phyloP scores from a whole-genome alignment of 1,284 basidiomycete genomes.

The Ceratobasidium sp. region DNA sequence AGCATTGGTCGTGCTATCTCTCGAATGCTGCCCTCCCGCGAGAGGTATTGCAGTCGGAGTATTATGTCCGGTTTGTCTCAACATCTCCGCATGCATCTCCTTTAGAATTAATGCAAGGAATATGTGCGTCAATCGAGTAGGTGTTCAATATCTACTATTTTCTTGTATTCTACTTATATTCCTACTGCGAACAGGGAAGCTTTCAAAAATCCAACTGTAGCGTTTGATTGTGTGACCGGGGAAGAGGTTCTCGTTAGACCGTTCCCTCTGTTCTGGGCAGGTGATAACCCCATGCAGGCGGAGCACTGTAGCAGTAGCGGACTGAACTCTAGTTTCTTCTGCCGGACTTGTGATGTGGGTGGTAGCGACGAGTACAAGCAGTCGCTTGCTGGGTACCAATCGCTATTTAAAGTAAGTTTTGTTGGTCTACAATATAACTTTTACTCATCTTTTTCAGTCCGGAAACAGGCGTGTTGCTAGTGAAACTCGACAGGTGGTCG shows the following conservation, averaged over 20 bases:
- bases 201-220: conserved; percentile 39
- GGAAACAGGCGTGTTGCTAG: background rate
- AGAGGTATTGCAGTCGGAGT: conserved; percentile 15
- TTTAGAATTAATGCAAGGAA: conserved; percentile 36
- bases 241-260: conserved; percentile 48
- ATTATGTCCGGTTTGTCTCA: conserved; percentile 29
- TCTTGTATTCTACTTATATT: background rate
- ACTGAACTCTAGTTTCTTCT: conserved; percentile 27
- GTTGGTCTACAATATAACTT: too few relatives aligned
- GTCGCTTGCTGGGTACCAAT: conserved; percentile 32
- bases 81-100: conserved; percentile 27
- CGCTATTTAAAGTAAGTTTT: conserved; percentile 41
- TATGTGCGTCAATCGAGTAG: background rate
- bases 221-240: conserved; percentile 49
- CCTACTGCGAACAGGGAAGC: conserved; percentile 3
- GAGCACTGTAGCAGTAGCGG: conserved; percentile 24
- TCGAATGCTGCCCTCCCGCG: conserved; percentile 37
- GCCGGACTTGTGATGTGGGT: conserved; percentile 42
- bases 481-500: too few relatives aligned
- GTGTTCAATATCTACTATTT: background rate
- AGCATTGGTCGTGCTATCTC: conserved; percentile 26
- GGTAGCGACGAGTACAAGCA: conserved; percentile 32
- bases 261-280: conserved; percentile 10
- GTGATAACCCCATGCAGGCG: conserved; percentile 45
- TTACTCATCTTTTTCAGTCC: background rate